phyloP scores from a whole-genome alignment of 2,329 filamentous ascomycete species.

The Shiraia bambusicola region DNA sequence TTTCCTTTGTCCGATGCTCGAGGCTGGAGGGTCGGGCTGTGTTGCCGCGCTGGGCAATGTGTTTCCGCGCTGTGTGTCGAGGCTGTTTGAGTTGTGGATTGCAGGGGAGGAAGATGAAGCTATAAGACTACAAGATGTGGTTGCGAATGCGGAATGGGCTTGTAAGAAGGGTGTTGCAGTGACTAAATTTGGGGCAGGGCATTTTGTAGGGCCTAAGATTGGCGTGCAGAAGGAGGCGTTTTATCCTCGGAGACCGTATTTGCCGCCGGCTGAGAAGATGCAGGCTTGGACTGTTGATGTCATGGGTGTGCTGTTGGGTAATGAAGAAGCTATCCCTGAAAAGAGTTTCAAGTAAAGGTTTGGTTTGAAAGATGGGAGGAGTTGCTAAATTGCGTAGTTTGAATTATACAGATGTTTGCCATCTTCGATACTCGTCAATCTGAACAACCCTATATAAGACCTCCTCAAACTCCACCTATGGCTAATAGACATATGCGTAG shows the following conservation, averaged over 20 bases:
- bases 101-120: conserved; percentile 45
- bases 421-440: too few relatives aligned
- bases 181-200: conserved; percentile 52
- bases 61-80: conserved; percentile 36
- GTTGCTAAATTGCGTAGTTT: too few relatives aligned
- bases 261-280: conserved; percentile 40
- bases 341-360: neutral
- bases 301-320: conserved; percentile 41
- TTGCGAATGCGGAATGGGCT: conserved; percentile 54
- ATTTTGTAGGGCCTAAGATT: conserved; percentile 42
- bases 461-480: too few relatives aligned
- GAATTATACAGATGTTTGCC: too few relatives aligned
- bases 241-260: conserved; percentile 49
- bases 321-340: conserved; percentile 22
- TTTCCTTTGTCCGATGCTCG: conserved; percentile 58
- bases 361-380: too few relatives aligned
- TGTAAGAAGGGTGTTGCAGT: conserved; percentile 53
- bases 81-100: conserved; percentile 47
- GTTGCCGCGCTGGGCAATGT: conserved; percentile 54
- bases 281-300: conserved; percentile 50
- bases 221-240: conserved; percentile 41
- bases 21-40: conserved; percentile 40
- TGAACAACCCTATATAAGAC: too few relatives aligned
- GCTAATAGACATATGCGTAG: too few relatives aligned
- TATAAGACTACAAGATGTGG: conserved; percentile 44